These are phyloP conservation scores for Colletotrichum sp. DNA, from an alignment of 2,329 filamentous ascomycete genomes.

Conservation along the genomic window DNA sequence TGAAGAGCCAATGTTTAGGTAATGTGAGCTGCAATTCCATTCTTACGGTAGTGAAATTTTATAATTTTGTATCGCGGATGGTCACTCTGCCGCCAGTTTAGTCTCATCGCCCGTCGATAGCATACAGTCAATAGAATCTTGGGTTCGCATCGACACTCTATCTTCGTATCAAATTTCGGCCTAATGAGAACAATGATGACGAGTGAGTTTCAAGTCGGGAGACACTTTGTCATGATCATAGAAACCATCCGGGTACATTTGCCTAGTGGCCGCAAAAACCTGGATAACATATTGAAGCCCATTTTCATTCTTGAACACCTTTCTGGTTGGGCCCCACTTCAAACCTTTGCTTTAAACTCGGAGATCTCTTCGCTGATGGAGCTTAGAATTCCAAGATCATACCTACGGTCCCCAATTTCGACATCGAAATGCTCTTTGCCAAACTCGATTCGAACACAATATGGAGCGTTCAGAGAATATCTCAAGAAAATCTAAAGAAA, in stretches of 20 bases:
- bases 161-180: background rate
- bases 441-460: background rate
- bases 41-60: background rate
- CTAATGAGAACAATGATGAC: rapidly evolving
- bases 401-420: background rate
- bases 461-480: background rate
- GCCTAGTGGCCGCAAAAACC: background rate
- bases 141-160: background rate
- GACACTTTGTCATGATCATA: background rate
- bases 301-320: background rate
- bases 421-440: background rate
- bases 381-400: rapidly evolving
- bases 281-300: background rate
- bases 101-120: no score
- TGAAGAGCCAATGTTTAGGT: background rate
- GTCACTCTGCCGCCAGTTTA: no score
- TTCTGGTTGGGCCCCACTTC: background rate
- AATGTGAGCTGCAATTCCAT: background rate
- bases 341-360: rapidly evolving
- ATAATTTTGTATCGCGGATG: background rate
- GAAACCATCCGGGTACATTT: background rate
- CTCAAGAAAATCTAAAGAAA: rapidly evolving
- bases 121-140: background rate
- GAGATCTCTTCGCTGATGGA: background rate
- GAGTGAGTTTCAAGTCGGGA: background rate